Evolutionary conservation across 129 eudicot genomes (phyloP).

Genomic region (Flaveria trinervia): DNA sequence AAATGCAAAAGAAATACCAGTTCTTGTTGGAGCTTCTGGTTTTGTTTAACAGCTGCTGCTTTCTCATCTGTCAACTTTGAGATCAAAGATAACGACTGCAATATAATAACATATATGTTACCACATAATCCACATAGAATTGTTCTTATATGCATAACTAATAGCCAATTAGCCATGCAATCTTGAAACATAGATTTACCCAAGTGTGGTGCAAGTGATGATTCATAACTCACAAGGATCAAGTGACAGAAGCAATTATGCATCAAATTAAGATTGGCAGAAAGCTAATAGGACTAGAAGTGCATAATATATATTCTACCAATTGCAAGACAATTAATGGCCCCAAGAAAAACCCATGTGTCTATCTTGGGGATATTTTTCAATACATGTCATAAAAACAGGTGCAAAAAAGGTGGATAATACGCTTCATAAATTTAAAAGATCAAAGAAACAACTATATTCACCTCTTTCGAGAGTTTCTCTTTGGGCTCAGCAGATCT

Average conservation of each 20-base stretch:
- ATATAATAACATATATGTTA: slow-evolving; percentile 1
- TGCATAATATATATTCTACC: slow-evolving; percentile 1
- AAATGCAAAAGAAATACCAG: slow-evolving; percentile 50
- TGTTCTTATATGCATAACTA: neutral
- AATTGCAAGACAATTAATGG: neutral
- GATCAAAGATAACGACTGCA: slow-evolving; percentile 51
- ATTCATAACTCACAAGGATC: neutral
- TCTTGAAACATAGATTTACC: slow-evolving; percentile 5
- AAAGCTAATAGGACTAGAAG: neutral
- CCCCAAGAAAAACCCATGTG: neutral
- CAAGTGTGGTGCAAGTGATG: neutral
- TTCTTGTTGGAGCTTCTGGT: slow-evolving; percentile 74
- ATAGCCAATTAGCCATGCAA: neutral
- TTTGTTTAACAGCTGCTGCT: slow-evolving; percentile 65
- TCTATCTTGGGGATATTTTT: neutral
- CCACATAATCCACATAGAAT: neutral
- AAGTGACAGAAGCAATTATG: neutral
- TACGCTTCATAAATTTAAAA: neutral
- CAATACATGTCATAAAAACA: neutral
- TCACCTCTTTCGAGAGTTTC: slow-evolving; percentile 66
- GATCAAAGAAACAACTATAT: slow-evolving; percentile 12
- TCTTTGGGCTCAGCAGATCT: slow-evolving; percentile 50
- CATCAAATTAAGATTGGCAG: neutral
- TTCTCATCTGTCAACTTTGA: slow-evolving; percentile 89
- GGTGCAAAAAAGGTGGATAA: neutral